These are phyloP conservation scores for Boletus fagicola DNA, from an alignment of 768 basidiomycete genomes.

Conservation along the genomic window DNA sequence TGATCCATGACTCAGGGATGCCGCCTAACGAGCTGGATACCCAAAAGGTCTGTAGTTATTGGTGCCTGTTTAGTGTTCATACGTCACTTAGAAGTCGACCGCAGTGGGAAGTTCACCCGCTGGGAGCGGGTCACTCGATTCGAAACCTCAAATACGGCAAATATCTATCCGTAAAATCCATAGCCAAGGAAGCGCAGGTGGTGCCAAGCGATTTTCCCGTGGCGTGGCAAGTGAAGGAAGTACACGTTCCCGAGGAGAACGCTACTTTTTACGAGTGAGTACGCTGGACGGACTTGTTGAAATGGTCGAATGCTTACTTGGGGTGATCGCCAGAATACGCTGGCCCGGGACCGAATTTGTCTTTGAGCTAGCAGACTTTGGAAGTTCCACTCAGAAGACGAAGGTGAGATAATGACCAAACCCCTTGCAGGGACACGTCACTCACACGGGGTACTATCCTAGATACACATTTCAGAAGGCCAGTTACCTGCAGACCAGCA, in stretches of 20 bases:
- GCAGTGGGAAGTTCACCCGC: slow-evolving; percentile 31
- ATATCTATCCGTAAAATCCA: slow-evolving; percentile 27
- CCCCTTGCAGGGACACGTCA: background rate
- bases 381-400: slow-evolving; percentile 29
- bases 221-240: slow-evolving; percentile 29
- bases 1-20: slow-evolving; percentile 21
- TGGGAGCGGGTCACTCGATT: slow-evolving; percentile 31
- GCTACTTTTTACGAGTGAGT: slow-evolving; percentile 30
- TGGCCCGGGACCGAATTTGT: slow-evolving; percentile 30
- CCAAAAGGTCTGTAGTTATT: slow-evolving; percentile 24
- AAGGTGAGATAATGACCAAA: slow-evolving; percentile 19
- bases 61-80: background rate
- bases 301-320: background rate
- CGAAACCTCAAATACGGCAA: slow-evolving; percentile 33
- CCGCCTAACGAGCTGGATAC: slow-evolving; percentile 29
- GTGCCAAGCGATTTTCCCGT: slow-evolving; percentile 28
- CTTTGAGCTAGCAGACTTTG: slow-evolving; percentile 28
- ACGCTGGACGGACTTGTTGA: background rate
- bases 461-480: slow-evolving; percentile 29
- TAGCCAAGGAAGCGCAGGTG: slow-evolving; percentile 25
- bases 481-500: slow-evolving; percentile 22
- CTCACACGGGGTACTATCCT: background rate
- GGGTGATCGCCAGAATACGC: slow-evolving; percentile 19
- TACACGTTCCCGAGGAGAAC: slow-evolving; percentile 28
- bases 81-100: background rate